Base-by-base conservation (phyloP, 2,329 filamentous ascomycete species). In the Phialocephala subalpina region DNA sequence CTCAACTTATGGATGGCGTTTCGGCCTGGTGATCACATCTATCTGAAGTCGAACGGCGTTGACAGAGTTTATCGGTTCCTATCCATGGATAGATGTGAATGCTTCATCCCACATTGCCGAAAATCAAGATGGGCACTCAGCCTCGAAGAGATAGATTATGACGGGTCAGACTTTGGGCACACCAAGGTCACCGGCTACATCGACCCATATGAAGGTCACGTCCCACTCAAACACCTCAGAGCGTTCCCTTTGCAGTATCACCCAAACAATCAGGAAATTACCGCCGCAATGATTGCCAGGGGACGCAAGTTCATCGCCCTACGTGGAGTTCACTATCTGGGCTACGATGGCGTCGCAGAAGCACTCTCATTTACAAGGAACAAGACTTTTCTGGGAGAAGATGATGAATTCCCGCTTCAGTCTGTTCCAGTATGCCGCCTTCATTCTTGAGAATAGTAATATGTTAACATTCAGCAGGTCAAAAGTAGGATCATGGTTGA, bases 1-100 rank as follows among this genome's bases (percentile, higher is more conserved):
- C n/a, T n/a, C 4, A n/a, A 63, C 52, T 33, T 63, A 42, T 63
- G 61, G 61, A 63, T 63, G 61, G 61, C 53, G 8, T 63, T 47
- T 29, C 35, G 53, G 5, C 61, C 61, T 6, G 25, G 53, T 18
- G 61, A 63, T 49, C 38, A 33, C 14, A 58, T 63, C 8, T 63
- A 63, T 53, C 18, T 29, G 6, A 63, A 63, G 14, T n/a, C 36
- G 22, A 42, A 58, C 6, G 61, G 61, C 16, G n/a, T 5, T 45
- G 33, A 56, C 14, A 22, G 20, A 25, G 49, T 56, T 25, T n/a
- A 16, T 14, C 38, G 18, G 12, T 42, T 42, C 12, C 4, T 16
- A n/a, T 16, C 38, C 12, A 42, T 42, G 38, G 29, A 33, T 33
- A 33, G 29, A 33, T 33, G 29, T 9, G 29, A 33, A 33, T 33